Percentiles rank a stretch among this genome's conserved stretches.
Evolutionary conservation across 495 filamentous ascomycete species (phyloP).

Genomic region (Neurospora cerealis): DNA sequence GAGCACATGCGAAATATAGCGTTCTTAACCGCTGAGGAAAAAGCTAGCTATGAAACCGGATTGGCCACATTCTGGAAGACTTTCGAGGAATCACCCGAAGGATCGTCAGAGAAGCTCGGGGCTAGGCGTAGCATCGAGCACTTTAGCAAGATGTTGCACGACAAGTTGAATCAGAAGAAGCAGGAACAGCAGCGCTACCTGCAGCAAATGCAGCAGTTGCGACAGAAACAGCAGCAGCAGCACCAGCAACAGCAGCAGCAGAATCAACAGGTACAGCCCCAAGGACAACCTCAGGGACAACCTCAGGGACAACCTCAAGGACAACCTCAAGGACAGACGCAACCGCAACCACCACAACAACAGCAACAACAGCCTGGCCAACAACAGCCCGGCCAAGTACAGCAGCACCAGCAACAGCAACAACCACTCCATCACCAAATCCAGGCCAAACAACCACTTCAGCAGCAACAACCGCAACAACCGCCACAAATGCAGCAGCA

Average conservation of each 20-base stretch:
- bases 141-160: slow-evolving; percentile 53
- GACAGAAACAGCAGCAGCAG: not conserved
- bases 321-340: slow-evolving; percentile 4
- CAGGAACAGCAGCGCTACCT: slow-evolving; percentile 16
- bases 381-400: slow-evolving; percentile 12
- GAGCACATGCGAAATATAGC: slow-evolving; percentile 37
- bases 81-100: slow-evolving; percentile 47
- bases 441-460: slow-evolving; percentile 5
- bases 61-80: slow-evolving; percentile 50
- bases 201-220: not conserved
- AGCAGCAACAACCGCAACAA: slow-evolving; percentile 8
- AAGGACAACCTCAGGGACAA: slow-evolving; percentile 8
- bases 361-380: not conserved
- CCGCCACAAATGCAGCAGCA: slow-evolving; percentile 6
- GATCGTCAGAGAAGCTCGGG: slow-evolving; percentile 45
- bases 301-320: slow-evolving; percentile 9
- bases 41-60: slow-evolving; percentile 53
- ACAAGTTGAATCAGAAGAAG: slow-evolving; percentile 35
- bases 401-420: slow-evolving; percentile 13
- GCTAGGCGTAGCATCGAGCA: slow-evolving; percentile 57
- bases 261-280: slow-evolving; percentile 11
- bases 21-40: slow-evolving; percentile 47
- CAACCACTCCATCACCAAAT: slow-evolving; percentile 4
- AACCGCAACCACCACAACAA: not conserved
- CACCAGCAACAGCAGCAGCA: slow-evolving; percentile 8